Evolutionary conservation across 2,329 filamentous ascomycete genomes (phyloP), one percentile per base, ranked within the genome.

Genomic region (Fusarium sp.): DNA sequence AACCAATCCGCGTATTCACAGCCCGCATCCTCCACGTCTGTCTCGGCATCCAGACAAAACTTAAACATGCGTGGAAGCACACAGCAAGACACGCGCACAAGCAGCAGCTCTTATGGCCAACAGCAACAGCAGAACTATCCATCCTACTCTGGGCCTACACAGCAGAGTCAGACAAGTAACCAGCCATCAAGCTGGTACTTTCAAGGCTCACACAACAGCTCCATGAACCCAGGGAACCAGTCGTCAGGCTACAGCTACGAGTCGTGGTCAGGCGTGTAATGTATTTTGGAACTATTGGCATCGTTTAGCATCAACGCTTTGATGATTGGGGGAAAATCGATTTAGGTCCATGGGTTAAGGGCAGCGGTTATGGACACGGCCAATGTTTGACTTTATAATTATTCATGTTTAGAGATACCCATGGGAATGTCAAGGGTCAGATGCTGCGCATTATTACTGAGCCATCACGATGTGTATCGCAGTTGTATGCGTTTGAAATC

Each of bases 131-230:
- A 68, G 20, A 66, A 63, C 20, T 76, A 76, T 47, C 45, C 66
- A 12, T 63, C 71, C 11, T 74, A 77, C 58, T 64, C 74, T 43
- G 65, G 68, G 4, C 63, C 70, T 45, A 38, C 69, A 33, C 70
- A 77, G 37, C 73, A 75, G 35, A 63, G 57, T 11, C 75, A 78
- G 35, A 43, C 68, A 52, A 15, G 65, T 10, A 67, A 65, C 52
- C 76, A 77, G 63, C 73, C 75, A 7, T 11, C 47, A 6, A 61
- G 65, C 54, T 81, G 80, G 80, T 80, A 80, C 52, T 81, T 77
- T n/a, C 77, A 77, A 63, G 71, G 74, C 35, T 66, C 72, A 0
- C 70, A 72, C 30, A 75, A 45, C 54, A 59, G 25, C 35, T 73
- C 77, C 12, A 74, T 75, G 64, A 52, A 70, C 12, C 22, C 71